These are phyloP conservation scores for Populus hybrid DNA, from an alignment of 441 rosid species.

Conservation along the genomic window DNA sequence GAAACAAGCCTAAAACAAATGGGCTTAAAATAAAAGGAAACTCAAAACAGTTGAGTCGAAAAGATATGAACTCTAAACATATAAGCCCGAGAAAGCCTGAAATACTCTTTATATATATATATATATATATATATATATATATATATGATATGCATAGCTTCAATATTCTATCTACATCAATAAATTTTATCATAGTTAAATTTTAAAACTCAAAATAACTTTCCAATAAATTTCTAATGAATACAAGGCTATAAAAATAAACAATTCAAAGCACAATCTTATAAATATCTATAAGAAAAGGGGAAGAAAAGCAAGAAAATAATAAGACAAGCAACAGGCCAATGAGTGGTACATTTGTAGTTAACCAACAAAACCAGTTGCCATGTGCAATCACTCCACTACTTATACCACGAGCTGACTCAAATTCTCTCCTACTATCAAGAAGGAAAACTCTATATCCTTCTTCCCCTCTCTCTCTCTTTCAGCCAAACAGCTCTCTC, in stretches of 20 bases:
- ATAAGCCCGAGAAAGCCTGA: too few species aligned
- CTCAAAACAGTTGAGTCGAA: too few species aligned
- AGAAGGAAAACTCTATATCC: not conserved
- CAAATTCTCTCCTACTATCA: not conserved
- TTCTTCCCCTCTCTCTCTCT: not conserved
- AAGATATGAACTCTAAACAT: too few species aligned
- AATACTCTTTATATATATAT: too few species aligned
- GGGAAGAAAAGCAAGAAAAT: not conserved
- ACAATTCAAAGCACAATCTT: not conserved
- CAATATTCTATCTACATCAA: too few species aligned
- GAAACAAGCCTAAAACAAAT: too few species aligned
- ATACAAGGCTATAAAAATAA: not conserved
- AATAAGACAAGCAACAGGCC: not conserved
- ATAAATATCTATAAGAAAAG: not conserved
- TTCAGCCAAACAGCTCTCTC: not conserved
- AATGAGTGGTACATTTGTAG: conserved; percentile 26
- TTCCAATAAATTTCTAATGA: not conserved
- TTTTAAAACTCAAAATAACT: not conserved
- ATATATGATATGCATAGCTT: too few species aligned
- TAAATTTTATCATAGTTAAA: too few species aligned
- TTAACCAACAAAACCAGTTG: conserved; percentile 18
- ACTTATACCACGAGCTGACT: conserved; percentile 26
- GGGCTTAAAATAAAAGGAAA: too few species aligned
- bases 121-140: too few species aligned
- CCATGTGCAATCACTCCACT: conserved; percentile 18